Evolutionary conservation across 257 asterid genomes (phyloP).

Genomic region (Solanum chiquidenum): DNA sequence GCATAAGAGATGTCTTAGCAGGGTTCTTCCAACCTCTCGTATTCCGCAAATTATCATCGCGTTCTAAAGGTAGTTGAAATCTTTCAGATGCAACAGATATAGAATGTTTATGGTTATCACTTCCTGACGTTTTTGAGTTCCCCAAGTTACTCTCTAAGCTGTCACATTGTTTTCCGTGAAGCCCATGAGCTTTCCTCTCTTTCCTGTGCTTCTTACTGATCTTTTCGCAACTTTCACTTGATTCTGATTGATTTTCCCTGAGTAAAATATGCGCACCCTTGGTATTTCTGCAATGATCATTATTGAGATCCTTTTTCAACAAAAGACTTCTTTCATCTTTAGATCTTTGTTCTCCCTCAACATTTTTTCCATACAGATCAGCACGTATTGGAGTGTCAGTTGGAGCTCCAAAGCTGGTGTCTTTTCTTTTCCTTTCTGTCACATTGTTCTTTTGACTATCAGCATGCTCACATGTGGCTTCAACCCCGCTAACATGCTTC

Average conservation of each 20-base stretch:
- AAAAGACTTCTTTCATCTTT: conserved; percentile 16
- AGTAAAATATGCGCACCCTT: conserved; percentile 14
- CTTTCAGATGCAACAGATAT: conserved; percentile 19
- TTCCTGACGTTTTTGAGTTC: conserved; percentile 22
- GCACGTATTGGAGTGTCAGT: conserved; percentile 6
- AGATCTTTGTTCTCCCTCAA: conserved; percentile 21
- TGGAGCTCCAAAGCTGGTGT: conserved; percentile 4
- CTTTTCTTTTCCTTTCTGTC: conserved; percentile 40
- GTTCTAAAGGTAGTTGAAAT: conserved; percentile 16
- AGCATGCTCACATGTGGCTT: conserved; percentile 7
- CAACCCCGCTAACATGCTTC: conserved; percentile 25
- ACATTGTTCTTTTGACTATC: conserved; percentile 13
- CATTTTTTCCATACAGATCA: conserved; percentile 8
- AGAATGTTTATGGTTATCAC: conserved; percentile 22
- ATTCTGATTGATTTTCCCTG: conserved; percentile 17
- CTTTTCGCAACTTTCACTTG: conserved; percentile 3
- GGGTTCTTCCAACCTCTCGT: conserved; percentile 9
- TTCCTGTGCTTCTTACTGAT: conserved; percentile 18
- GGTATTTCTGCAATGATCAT: conserved; percentile 8
- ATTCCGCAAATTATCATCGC: conserved; percentile 14
- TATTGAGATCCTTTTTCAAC: conserved; percentile 14
- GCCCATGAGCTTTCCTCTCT: conserved; percentile 7
- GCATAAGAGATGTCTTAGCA: conserved; percentile 25
- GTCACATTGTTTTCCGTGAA: conserved; percentile 11
- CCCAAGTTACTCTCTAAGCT: conserved; percentile 11